Percentiles rank a stretch among this genome's conserved stretches.
Evolutionary conservation across 371 early-diverging fungal species (phyloP).

Genomic region (Mucor plumbeus): DNA sequence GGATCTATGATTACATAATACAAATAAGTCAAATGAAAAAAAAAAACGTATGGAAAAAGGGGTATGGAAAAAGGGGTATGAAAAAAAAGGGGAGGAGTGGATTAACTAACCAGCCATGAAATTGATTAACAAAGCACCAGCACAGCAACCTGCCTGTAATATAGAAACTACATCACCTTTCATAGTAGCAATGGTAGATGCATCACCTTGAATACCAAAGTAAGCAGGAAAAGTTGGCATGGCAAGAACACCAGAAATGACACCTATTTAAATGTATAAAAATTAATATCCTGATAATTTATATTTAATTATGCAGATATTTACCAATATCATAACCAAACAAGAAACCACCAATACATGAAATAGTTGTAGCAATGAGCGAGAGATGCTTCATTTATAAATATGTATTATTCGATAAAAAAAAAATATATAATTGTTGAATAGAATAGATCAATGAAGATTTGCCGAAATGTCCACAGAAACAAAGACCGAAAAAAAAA

Average conservation of each 20-base stretch:
- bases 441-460: not conserved
- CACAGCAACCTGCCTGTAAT: slow-evolving; percentile 51
- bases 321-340: slow-evolving; percentile 56
- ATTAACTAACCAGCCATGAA: slow-evolving; percentile 42
- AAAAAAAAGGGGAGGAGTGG: no score
- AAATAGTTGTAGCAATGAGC: slow-evolving; percentile 43
- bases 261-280: slow-evolving; percentile 7
- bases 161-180: slow-evolving; percentile 52
- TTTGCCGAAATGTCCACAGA: not conserved
- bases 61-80: not conserved
- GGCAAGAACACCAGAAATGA: slow-evolving; percentile 46
- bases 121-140: slow-evolving; percentile 47
- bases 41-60: not conserved
- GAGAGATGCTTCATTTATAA: slow-evolving; percentile 43
- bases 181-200: slow-evolving; percentile 31
- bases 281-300: no score
- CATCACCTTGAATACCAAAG: slow-evolving; percentile 42
- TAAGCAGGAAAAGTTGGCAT: slow-evolving; percentile 49
- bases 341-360: slow-evolving; percentile 54
- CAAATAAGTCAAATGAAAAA: not conserved
- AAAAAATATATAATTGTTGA: not conserved
- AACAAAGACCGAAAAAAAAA: not conserved
- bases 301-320: not conserved
- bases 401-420: not conserved
- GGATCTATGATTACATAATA: slow-evolving; percentile 32